Percentiles rank a stretch among this genome's conserved stretches.
Evolutionary conservation across 2,329 filamentous ascomycete genomes (phyloP).

Genomic region (Camillea tinctor): DNA sequence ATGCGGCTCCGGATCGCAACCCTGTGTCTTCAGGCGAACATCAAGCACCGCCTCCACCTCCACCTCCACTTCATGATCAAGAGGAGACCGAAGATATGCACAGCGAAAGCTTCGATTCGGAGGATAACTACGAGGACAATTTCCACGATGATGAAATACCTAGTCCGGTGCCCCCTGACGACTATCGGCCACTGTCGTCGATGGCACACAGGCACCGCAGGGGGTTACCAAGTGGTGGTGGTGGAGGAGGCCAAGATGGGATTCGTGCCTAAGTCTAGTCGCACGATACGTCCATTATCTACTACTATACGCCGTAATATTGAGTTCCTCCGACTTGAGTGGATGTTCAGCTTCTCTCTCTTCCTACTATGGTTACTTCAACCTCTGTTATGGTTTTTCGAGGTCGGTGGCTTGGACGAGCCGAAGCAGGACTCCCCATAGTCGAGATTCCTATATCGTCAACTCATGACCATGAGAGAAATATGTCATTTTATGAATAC

Average conservation of each 20-base stretch:
- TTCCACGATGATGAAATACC: slow-evolving; percentile 28
- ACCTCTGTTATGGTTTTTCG: neutral
- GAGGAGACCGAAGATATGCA: slow-evolving; percentile 29
- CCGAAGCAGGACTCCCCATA: neutral
- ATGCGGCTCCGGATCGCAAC: slow-evolving; percentile 25
- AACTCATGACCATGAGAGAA: neutral
- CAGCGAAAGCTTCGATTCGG: slow-evolving; percentile 39
- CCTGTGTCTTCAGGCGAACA: slow-evolving; percentile 18
- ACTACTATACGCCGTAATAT: neutral
- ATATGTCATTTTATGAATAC: neutral
- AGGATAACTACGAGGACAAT: slow-evolving; percentile 39
- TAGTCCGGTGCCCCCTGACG: slow-evolving; percentile 11
- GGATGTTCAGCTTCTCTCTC: neutral
- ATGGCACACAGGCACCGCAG: neutral
- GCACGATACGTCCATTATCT: neutral
- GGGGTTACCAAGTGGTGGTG: slow-evolving; percentile 3
- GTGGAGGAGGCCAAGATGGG: neutral
- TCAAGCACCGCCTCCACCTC: slow-evolving; percentile 21
- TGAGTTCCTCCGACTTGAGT: neutral
- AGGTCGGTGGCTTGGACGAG: neutral
- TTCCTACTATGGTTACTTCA: neutral
- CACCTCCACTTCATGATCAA: slow-evolving; percentile 24
- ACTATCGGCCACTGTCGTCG: neutral
- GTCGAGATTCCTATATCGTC: neutral
- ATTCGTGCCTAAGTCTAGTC: neutral